Conservation (phyloP, 2,329 filamentous ascomycete species). For the Sphaerulina vaccinii region DNA sequence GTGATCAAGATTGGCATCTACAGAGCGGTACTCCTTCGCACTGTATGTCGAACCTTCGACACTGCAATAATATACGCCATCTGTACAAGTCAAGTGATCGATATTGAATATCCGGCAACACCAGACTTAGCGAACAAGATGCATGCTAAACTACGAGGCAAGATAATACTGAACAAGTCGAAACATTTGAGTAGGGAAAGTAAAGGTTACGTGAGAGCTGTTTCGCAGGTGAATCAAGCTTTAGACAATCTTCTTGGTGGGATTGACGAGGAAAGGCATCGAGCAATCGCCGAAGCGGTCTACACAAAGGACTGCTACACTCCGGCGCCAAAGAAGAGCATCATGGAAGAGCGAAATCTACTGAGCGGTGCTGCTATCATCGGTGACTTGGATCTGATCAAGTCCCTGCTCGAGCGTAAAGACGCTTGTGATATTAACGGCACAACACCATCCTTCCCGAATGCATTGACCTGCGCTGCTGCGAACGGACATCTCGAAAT, state of each 20-base stretch:
- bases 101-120: conserved; percentile 2
- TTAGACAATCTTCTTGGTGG: background rate
- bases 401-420: background rate
- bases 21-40: conserved; percentile 7
- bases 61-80: conserved; percentile 10
- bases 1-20: conserved; percentile 9
- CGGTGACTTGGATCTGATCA: background rate
- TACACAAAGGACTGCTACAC: background rate
- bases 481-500: conserved; percentile 3
- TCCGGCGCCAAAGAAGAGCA: background rate
- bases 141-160: background rate
- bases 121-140: conserved; percentile 1
- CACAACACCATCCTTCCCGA: conserved; percentile 3
- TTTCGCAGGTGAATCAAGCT: background rate
- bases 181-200: background rate
- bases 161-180: background rate
- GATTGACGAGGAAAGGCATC: background rate
- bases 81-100: conserved; percentile 7
- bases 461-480: conserved; percentile 6
- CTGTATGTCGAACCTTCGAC: conserved; percentile 10
- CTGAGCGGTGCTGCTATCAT: conserved; percentile 2
- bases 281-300: background rate
- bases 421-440: background rate
- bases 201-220: background rate
- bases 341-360: conserved; percentile 1